These are phyloP conservation scores for Eimeria brunetti DNA, from an alignment of 169 alveolate genomes.

Conservation along the genomic window DNA sequence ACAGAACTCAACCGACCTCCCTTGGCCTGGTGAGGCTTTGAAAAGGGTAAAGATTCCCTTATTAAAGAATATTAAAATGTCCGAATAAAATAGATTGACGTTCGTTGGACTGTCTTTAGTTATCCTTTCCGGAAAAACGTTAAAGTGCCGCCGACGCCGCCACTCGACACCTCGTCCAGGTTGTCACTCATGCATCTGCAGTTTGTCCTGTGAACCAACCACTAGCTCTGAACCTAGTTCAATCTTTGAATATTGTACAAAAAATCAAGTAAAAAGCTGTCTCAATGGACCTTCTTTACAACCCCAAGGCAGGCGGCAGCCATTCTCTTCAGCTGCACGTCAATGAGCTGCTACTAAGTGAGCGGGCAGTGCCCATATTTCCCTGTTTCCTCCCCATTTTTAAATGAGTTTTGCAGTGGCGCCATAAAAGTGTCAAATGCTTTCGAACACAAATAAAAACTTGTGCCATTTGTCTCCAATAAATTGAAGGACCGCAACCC, in stretches of 20 bases:
- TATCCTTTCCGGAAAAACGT: not conserved
- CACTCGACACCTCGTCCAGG: not conserved
- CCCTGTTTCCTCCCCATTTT: not conserved
- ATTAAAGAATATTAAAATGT: not conserved
- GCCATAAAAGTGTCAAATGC: not conserved
- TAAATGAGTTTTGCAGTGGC: not conserved
- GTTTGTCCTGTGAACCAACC: not conserved
- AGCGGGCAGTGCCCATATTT: not conserved
- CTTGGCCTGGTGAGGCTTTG: too few species aligned
- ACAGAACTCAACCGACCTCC: not conserved
- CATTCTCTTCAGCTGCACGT: constrained; percentile 6
- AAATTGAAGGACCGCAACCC: not conserved
- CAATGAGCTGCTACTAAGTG: constrained; percentile 10
- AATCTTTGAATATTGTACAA: not conserved
- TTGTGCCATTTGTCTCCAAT: not conserved
- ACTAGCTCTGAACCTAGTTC: not conserved
- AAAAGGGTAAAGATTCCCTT: not conserved
- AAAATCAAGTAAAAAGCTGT: not conserved
- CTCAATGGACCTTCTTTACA: constrained; percentile 1
- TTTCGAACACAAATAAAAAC: not conserved
- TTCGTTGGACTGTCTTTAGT: not conserved
- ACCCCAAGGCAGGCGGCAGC: constrained; percentile 11
- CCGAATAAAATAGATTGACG: not conserved
- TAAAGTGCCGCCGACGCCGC: not conserved
- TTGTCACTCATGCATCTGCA: not conserved